phyloP scores from a whole-genome alignment of 768 basidiomycete genomes.

The Agrocybe pediades region DNA sequence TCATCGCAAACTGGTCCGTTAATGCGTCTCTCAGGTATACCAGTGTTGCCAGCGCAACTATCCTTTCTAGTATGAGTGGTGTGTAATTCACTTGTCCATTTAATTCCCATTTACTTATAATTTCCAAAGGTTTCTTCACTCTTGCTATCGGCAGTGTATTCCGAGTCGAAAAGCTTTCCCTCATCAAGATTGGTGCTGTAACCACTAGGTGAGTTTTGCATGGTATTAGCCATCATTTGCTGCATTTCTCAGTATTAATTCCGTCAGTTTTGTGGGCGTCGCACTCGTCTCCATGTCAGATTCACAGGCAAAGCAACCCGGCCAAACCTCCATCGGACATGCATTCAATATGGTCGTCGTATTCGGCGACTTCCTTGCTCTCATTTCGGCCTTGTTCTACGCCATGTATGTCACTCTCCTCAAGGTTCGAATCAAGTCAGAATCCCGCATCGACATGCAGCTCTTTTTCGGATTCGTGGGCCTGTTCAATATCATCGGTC shows the following conservation, averaged over 20 bases:
- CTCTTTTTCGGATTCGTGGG: constrained; percentile 96
- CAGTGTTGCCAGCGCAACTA: constrained; percentile 92
- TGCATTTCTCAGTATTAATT: not conserved
- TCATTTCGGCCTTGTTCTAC: constrained; percentile 87
- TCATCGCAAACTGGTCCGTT: constrained; percentile 90
- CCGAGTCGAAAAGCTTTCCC: constrained; percentile 74
- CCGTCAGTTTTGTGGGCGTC: constrained; percentile 64
- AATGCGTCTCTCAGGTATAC: constrained; percentile 86
- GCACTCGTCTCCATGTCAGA: constrained; percentile 89
- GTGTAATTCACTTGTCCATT: constrained; percentile 19
- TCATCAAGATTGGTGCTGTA: constrained; percentile 77
- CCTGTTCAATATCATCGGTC: constrained; percentile 74
- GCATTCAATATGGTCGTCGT: constrained; percentile 37
- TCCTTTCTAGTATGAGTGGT: constrained; percentile 91
- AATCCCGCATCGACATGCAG: constrained; percentile 89
- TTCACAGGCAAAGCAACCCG: constrained; percentile 38
- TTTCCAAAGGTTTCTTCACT: constrained; percentile 83
- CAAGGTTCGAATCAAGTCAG: constrained; percentile 81
- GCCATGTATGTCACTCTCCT: constrained; percentile 87
- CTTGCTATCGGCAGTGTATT: constrained; percentile 82
- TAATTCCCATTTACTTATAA: not conserved
- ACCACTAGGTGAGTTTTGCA: constrained; percentile 60
- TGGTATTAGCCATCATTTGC: not conserved
- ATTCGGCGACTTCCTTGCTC: constrained; percentile 81
- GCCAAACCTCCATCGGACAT: constrained; percentile 13